phyloP scores from a whole-genome alignment of 2,329 filamentous ascomycete species.

The Malbranchea cinnamomea region DNA sequence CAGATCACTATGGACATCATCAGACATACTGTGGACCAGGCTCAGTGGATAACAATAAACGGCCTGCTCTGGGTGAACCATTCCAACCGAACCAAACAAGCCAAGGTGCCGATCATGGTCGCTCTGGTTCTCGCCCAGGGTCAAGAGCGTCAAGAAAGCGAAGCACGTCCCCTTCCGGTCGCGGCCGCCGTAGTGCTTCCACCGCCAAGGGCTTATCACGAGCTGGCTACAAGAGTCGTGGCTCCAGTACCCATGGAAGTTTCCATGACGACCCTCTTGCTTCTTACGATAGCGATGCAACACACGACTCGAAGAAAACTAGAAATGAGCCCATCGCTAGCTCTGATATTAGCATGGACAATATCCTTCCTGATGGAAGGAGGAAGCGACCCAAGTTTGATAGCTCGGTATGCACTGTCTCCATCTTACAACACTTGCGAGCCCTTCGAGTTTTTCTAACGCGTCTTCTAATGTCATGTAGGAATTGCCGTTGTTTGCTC shows the following conservation, averaged over 20 bases:
- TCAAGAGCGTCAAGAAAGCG: constrained; percentile 60
- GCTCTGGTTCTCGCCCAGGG: constrained; percentile 50
- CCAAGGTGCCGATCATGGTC: constrained; percentile 39
- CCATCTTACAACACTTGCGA: constrained; percentile 5
- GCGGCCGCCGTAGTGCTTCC: constrained; percentile 64
- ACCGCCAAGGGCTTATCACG: constrained; percentile 58
- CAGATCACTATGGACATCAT: constrained; percentile 30
- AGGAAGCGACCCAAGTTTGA: constrained; percentile 90
- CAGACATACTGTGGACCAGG: constrained; percentile 30
- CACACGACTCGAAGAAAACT: constrained; percentile 59
- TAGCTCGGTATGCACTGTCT: constrained; percentile 59
- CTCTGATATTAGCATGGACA: constrained; percentile 94
- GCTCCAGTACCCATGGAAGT: constrained; percentile 42
- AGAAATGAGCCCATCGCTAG: constrained; percentile 77
- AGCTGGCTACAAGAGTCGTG: constrained; percentile 51
- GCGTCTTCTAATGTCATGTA: constrained; percentile 26
- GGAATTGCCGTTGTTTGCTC: constrained; percentile 92
- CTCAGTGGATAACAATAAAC: constrained; percentile 38
- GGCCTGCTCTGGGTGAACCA: constrained; percentile 46
- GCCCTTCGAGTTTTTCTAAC: constrained; percentile 12
- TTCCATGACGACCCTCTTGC: constrained; percentile 55
- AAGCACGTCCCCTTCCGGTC: constrained; percentile 59
- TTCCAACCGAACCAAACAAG: constrained; percentile 41
- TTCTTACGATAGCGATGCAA: constrained; percentile 74
- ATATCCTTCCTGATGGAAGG: constrained; percentile 92